These are phyloP conservation scores for Conoideocrella luteorostrata DNA, from an alignment of 2,329 filamentous ascomycete species.

Conservation along the genomic window DNA sequence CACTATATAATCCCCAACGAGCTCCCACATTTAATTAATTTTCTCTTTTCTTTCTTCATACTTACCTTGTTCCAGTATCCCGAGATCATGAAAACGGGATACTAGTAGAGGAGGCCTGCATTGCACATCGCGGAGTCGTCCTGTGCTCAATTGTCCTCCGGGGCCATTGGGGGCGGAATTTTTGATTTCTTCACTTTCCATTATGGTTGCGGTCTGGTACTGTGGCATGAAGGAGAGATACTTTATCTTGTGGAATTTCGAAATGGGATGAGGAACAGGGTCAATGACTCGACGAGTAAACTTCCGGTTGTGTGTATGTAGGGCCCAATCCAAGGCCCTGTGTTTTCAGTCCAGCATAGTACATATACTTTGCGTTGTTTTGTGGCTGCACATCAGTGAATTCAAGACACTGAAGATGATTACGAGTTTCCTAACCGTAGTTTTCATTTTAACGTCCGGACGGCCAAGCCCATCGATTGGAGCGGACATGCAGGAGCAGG, in stretches of 20 bases:
- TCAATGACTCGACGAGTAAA: background rate
- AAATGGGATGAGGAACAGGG: background rate
- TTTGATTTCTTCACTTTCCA: constrained; percentile 42
- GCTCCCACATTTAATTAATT: constrained; percentile 10
- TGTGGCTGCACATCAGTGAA: no score
- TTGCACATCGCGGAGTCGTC: constrained; percentile 46
- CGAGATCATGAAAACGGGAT: constrained; percentile 37
- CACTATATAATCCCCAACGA: constrained; percentile 16
- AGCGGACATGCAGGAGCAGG: no score
- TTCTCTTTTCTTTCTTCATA: constrained; percentile 36
- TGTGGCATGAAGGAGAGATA: constrained; percentile 38
- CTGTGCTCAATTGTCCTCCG: constrained; percentile 44
- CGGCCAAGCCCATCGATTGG: no score
- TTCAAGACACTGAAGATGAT: no score
- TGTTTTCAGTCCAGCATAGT: no score
- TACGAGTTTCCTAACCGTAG: no score
- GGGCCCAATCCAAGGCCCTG: no score
- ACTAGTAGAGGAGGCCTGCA: constrained; percentile 42
- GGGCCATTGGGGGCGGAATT: constrained; percentile 45
- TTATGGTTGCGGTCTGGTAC: constrained; percentile 31
- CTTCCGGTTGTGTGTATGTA: no score
- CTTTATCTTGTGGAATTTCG: constrained; percentile 7
- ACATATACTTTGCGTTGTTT: no score
- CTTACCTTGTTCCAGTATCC: constrained; percentile 41
- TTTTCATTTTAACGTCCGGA: no score